Evolutionary conservation across 192 early-diverging fungal genomes (phyloP).

Genomic region (Entomortierella parvispora): DNA sequence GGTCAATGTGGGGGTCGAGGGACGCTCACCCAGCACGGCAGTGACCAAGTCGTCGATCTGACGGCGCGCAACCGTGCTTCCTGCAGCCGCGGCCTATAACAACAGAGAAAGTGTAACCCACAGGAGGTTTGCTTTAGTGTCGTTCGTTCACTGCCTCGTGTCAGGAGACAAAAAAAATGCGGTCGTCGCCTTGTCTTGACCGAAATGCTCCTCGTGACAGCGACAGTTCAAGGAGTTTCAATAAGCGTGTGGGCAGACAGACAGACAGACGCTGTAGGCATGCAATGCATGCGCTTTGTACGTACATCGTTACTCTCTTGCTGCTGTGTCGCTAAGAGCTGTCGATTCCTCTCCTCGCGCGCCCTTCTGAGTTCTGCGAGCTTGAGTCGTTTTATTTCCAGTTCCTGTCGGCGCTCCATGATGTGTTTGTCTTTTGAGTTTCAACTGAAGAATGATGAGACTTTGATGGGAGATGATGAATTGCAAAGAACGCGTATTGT

Average conservation of each 20-base stretch:
- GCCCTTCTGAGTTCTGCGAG: constrained; percentile 87
- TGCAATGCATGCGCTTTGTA: neutral
- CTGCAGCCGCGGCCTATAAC: neutral
- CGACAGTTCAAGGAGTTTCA: too few species aligned
- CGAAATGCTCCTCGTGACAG: too few species aligned
- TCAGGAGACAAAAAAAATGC: neutral
- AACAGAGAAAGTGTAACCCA: constrained; percentile 3
- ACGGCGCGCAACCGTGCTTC: constrained; percentile 41
- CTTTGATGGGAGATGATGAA: neutral
- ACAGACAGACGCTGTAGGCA: neutral
- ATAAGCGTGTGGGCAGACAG: neutral
- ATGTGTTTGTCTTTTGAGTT: neutral
- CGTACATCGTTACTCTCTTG: constrained; percentile 10
- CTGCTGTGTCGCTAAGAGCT: constrained; percentile 40
- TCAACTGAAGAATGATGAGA: neutral
- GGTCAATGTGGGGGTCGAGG: constrained; percentile 44
- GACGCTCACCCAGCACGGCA: constrained; percentile 80
- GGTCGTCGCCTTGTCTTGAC: neutral
- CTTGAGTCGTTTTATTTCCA: constrained; percentile 93
- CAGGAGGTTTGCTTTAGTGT: neutral
- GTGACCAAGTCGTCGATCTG: constrained; percentile 88
- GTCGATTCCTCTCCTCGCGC: constrained; percentile 78
- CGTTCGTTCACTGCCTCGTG: too few species aligned
- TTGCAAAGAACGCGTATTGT: neutral
- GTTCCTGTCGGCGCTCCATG: constrained; percentile 82